phyloP scores from a whole-genome alignment of 2,329 filamentous ascomycete genomes.

The Diaporthe sp. region DNA sequence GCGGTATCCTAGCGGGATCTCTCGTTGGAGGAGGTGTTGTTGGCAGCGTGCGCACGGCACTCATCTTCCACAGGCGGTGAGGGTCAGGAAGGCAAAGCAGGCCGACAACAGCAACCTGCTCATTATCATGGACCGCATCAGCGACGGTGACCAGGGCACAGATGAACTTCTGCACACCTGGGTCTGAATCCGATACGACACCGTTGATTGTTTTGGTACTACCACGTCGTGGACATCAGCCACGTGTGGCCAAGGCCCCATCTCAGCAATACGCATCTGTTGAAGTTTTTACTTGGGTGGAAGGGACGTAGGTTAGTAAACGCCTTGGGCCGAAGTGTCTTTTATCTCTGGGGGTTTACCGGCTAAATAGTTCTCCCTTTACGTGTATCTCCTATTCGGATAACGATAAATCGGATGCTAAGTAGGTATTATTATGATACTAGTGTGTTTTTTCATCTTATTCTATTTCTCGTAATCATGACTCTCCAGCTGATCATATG shows the following conservation, averaged over 20 bases:
- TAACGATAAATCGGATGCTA: background rate
- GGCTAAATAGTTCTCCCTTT: too few species aligned
- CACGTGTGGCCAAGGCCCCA: background rate
- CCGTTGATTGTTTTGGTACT: background rate
- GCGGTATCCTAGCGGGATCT: background rate
- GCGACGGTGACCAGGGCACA: background rate
- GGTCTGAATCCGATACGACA: background rate
- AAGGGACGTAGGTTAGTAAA: background rate
- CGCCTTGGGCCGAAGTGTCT: background rate
- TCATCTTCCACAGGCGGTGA: background rate
- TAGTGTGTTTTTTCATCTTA: background rate
- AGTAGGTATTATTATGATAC: background rate
- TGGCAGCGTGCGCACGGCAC: background rate
- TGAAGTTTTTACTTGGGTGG: background rate
- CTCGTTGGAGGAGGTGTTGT: background rate
- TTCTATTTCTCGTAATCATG: background rate
- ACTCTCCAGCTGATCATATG: background rate
- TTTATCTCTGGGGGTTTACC: too few species aligned
- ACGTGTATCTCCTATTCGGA: too few species aligned
- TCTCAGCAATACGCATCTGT: background rate
- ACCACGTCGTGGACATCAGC: background rate
- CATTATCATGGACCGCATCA: too few species aligned
- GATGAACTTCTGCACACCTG: background rate
- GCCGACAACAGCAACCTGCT: too few species aligned
- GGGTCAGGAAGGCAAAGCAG: too few species aligned